Conservation (phyloP, 2,329 filamentous ascomycete species). For the Acrocalymma vagum region DNA sequence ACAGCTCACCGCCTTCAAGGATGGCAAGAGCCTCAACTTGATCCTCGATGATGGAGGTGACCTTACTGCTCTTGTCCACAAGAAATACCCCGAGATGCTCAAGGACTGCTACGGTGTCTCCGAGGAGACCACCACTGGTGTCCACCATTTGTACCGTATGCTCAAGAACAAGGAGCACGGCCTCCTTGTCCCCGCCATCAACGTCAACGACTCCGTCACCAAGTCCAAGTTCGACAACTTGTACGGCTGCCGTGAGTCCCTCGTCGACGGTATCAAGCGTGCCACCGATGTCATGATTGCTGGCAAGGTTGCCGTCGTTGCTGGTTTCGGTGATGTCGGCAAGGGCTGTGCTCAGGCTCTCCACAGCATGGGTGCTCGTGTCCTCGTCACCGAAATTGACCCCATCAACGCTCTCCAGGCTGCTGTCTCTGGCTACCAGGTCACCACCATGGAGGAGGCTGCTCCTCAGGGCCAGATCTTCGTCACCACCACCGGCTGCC, state of each 20-base stretch:
- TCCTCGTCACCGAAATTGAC: conserved; percentile 96
- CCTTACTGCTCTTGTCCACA: conserved; percentile 93
- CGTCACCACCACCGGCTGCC: conserved; percentile 98
- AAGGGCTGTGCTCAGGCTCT: conserved; percentile 98
- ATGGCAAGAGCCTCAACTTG: conserved; percentile 94
- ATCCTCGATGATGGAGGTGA: conserved; percentile 99
- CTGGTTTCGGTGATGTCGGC: conserved; percentile 98
- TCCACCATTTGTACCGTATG: conserved; percentile 99
- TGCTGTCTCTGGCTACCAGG: conserved; percentile 95
- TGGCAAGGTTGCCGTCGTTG: conserved; percentile 97
- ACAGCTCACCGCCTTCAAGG: conserved; percentile 96
- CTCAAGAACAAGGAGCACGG: conserved; percentile 73
- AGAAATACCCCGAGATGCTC: conserved; percentile 98
- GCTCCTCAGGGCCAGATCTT: conserved; percentile 92
- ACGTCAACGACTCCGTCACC: conserved; percentile 99
- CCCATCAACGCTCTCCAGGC: conserved; percentile 99
- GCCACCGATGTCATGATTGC: conserved; percentile 99
- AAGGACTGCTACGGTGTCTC: conserved; percentile 98
- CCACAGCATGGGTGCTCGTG: conserved; percentile 95
- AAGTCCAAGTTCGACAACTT: conserved; percentile 99
- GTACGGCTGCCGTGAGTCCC: conserved; percentile 98
- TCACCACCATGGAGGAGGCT: conserved; percentile 98
- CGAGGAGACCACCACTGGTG: conserved; percentile 99
- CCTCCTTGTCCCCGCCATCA: conserved; percentile 92
- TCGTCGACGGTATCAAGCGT: conserved; percentile 99